Evolutionary conservation across 257 asterid genomes (phyloP).

Genomic region (Voacanga thouarsii): DNA sequence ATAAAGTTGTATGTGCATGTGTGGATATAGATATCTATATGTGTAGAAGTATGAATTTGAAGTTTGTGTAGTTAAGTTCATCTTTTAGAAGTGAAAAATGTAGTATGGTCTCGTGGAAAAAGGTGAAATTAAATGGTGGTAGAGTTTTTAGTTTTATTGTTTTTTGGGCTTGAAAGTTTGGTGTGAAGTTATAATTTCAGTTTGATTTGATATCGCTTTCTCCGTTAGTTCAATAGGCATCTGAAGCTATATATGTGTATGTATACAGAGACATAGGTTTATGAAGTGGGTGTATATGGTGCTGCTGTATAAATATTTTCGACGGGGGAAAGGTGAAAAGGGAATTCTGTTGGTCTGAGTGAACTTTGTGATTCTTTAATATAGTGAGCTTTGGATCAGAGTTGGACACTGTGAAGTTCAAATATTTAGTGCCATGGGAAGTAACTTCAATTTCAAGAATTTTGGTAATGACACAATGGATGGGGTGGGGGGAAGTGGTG

Average conservation of each 20-base stretch:
- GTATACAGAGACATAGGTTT: not conserved
- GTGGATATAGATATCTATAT: not conserved
- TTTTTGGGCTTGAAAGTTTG: constrained; percentile 8
- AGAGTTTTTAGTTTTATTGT: not conserved
- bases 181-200: constrained; percentile 8
- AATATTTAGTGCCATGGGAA: constrained; percentile 48
- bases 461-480: constrained; percentile 42
- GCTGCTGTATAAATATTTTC: not conserved
- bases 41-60: not conserved
- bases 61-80: not conserved
- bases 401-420: constrained; percentile 7
- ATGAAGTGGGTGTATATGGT: not conserved
- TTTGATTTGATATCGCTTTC: constrained; percentile 6
- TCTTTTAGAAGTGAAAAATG: not conserved
- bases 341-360: constrained; percentile 21
- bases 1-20: not conserved
- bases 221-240: not conserved
- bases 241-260: not conserved
- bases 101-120: not conserved
- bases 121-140: not conserved
- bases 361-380: constrained; percentile 24
- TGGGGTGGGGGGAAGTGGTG: constrained; percentile 40
- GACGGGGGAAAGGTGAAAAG: not conserved
- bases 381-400: constrained; percentile 26
- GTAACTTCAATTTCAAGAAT: constrained; percentile 64